Conservation (phyloP, 208 protist species). For the Entamoeba moshkovskii region DNA sequence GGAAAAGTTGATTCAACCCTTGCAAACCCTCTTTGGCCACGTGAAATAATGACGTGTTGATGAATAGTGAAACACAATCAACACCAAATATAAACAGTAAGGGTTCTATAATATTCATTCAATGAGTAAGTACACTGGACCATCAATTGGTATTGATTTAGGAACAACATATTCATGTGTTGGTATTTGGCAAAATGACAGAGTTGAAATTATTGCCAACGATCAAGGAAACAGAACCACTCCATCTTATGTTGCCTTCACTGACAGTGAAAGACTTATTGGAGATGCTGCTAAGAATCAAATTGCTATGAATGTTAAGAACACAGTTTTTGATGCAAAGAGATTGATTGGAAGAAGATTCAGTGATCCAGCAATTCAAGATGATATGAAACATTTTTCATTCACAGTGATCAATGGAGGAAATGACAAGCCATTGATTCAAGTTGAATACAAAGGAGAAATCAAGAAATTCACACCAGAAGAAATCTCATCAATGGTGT, state of each 20-base stretch:
- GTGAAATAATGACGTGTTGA: too few species aligned
- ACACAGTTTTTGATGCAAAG: conserved; percentile 78
- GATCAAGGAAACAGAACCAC: conserved; percentile 56
- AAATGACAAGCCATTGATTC: conserved; percentile 45
- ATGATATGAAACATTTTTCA: conserved; percentile 57
- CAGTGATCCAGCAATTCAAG: conserved; percentile 33
- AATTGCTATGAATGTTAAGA: conserved; percentile 63
- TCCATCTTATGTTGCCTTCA: conserved; percentile 56
- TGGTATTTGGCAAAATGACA: conserved; percentile 52
- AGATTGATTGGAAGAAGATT: conserved; percentile 65
- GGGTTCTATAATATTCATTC: too few species aligned
- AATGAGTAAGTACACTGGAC: neutral
- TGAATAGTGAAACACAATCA: too few species aligned
- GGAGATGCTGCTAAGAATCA: conserved; percentile 63
- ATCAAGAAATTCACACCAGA: conserved; percentile 23
- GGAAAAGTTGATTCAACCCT: too few species aligned
- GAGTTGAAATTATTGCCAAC: conserved; percentile 52
- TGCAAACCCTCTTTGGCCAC: too few species aligned
- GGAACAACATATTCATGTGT: conserved; percentile 65
- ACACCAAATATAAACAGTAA: too few species aligned
- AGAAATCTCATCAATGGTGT: conserved; percentile 34
- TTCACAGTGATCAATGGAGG: conserved; percentile 58
- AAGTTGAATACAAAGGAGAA: conserved; percentile 25
- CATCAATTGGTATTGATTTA: conserved; percentile 55
- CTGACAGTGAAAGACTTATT: conserved; percentile 40